Conservation (phyloP, 2,329 filamentous ascomycete genomes). For the Thelonectria discophora region DNA sequence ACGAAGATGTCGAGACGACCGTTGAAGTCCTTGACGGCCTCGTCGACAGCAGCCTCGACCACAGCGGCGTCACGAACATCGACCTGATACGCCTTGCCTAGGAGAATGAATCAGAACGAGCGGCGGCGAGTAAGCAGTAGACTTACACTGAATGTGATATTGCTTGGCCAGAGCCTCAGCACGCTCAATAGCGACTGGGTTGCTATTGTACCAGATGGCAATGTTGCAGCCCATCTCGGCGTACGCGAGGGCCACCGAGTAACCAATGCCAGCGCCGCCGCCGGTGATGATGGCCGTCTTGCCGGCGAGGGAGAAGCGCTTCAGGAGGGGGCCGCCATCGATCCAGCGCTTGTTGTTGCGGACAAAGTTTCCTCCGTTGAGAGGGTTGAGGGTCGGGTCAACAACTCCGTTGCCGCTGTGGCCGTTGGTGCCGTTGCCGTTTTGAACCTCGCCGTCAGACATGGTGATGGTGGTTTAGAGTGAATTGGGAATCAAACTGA, state of each 20-base stretch:
- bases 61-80: conserved; percentile 62
- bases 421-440: not conserved
- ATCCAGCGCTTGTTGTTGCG: conserved; percentile 35
- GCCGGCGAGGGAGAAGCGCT: conserved; percentile 68
- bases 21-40: conserved; percentile 69
- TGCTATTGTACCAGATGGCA: conserved; percentile 73
- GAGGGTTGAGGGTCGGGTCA: conserved; percentile 30
- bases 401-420: not conserved
- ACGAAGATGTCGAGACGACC: conserved; percentile 79
- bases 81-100: conserved; percentile 68
- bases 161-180: conserved; percentile 68
- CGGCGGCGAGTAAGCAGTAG: too few species aligned
- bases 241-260: conserved; percentile 67
- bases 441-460: conserved; percentile 4
- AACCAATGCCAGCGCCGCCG: conserved; percentile 70
- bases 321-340: conserved; percentile 39
- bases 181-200: conserved; percentile 66
- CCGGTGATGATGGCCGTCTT: conserved; percentile 74
- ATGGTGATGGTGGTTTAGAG: not conserved
- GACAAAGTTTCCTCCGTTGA: conserved; percentile 40
- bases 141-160: conserved; percentile 70
- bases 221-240: conserved; percentile 75
- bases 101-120: conserved; percentile 45
- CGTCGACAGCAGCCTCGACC: conserved; percentile 58
- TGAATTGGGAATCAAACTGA: not conserved